Evolutionary conservation across 495 filamentous ascomycete genomes (phyloP).

Genomic region (Geopyxis carbonaria): DNA sequence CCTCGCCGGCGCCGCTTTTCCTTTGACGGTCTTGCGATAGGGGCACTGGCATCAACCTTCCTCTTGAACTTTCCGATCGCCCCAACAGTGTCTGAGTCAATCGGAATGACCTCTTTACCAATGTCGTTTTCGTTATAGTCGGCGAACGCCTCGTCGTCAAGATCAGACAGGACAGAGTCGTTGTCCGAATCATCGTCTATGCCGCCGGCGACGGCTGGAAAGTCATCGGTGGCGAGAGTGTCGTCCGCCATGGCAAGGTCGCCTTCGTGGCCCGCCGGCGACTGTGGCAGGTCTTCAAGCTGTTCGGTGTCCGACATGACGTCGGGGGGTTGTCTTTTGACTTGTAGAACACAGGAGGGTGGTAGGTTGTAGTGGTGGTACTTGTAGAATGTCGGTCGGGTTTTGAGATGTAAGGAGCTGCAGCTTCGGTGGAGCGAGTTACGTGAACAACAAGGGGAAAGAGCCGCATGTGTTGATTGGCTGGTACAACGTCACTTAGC

Average conservation of each 20-base stretch:
- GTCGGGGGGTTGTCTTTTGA: background rate
- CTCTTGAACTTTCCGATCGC: conserved; percentile 73
- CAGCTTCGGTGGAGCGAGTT: conserved; percentile 2
- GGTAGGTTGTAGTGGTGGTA: background rate
- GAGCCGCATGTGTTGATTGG: no score
- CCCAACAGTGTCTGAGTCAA: conserved; percentile 70
- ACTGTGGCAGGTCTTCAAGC: conserved; percentile 15
- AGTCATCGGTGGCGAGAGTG: conserved; percentile 16
- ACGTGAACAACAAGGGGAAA: no score
- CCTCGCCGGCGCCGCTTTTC: conserved; percentile 44
- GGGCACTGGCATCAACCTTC: conserved; percentile 40
- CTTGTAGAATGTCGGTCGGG: background rate
- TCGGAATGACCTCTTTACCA: conserved; percentile 42
- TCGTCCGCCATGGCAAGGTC: conserved; percentile 25
- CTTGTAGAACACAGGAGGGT: background rate
- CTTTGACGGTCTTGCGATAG: conserved; percentile 50
- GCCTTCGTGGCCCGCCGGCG: conserved; percentile 6
- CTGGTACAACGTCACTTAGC: no score
- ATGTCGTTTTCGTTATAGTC: conserved; percentile 63
- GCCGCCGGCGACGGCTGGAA: background rate
- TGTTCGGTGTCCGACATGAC: conserved; percentile 33
- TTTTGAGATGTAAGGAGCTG: conserved; percentile 4
- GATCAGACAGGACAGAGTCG: conserved; percentile 78
- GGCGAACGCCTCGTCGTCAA: conserved; percentile 87
- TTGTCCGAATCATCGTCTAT: conserved; percentile 44